These are phyloP conservation scores for Turnera subulata DNA, from an alignment of 345 rosid genomes.

Conservation along the genomic window DNA sequence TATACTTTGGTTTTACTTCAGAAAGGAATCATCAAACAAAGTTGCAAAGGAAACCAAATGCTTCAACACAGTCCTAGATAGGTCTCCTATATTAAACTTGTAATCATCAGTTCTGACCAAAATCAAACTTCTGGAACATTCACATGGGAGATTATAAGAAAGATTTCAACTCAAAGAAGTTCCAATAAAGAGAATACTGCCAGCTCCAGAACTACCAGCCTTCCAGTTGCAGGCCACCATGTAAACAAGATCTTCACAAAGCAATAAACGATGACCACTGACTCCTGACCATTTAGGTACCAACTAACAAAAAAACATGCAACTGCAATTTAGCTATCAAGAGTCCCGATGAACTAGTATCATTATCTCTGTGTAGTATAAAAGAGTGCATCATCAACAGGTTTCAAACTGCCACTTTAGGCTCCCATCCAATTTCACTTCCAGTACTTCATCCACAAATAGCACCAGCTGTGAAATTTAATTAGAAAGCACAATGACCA, in stretches of 20 bases:
- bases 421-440: slow-evolving; percentile 2
- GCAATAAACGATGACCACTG: slow-evolving; percentile 4
- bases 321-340: background rate
- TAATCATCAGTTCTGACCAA: slow-evolving; percentile 14
- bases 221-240: slow-evolving; percentile 12
- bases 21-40: no score
- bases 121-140: background rate
- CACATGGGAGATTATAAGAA: slow-evolving; percentile 16
- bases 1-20: slow-evolving; percentile 24
- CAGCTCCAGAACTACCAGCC: slow-evolving; percentile 13
- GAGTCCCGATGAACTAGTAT: no score
- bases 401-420: background rate
- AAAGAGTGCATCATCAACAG: no score
- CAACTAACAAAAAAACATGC: background rate
- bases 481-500: slow-evolving; percentile 6
- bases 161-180: slow-evolving; percentile 10
- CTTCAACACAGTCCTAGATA: background rate
- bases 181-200: slow-evolving; percentile 9
- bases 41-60: no score
- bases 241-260: slow-evolving; percentile 20
- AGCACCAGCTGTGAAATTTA: slow-evolving; percentile 4
- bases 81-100: no score
- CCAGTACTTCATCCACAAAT: background rate
- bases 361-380: no score
- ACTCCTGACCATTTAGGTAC: slow-evolving; percentile 8